phyloP scores from a whole-genome alignment of 768 basidiomycete species.

The Candolleomyces eurysporus region DNA sequence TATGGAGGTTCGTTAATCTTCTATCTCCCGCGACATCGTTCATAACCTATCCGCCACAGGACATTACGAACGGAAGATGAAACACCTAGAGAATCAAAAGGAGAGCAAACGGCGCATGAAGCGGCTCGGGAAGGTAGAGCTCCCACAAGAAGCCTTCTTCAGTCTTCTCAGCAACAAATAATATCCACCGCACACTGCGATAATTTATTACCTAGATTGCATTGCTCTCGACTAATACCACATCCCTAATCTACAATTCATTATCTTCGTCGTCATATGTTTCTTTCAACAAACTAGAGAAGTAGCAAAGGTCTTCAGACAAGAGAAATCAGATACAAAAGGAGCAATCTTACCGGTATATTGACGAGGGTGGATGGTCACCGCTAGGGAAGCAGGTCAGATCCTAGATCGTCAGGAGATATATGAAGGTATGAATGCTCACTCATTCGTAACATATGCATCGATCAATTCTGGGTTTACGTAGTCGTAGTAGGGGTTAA shows the following conservation, averaged over 20 bases:
- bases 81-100: conserved; percentile 87
- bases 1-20: conserved; percentile 64
- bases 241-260: conserved; percentile 51
- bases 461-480: conserved; percentile 90
- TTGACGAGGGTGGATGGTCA: conserved; percentile 93
- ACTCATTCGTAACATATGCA: conserved; percentile 97
- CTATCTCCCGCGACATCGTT: not conserved
- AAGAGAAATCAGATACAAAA: not conserved
- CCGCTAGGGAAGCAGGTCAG: conserved; percentile 52
- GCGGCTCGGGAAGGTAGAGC: conserved; percentile 79
- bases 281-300: conserved; percentile 78
- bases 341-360: conserved; percentile 63
- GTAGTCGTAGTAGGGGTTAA: conserved; percentile 97
- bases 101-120: conserved; percentile 91
- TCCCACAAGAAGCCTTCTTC: conserved; percentile 97
- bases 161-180: conserved; percentile 70
- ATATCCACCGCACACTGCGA: conserved; percentile 5
- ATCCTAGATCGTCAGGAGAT: not conserved
- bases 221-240: not conserved
- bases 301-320: not conserved
- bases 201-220: not conserved
- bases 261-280: conserved; percentile 95
- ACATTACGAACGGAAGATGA: conserved; percentile 92
- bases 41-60: conserved; percentile 36
- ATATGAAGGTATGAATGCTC: conserved; percentile 34